Base-by-base conservation (phyloP, 805 yeast genomes). In the Cyberlindnera xylosilytica region DNA sequence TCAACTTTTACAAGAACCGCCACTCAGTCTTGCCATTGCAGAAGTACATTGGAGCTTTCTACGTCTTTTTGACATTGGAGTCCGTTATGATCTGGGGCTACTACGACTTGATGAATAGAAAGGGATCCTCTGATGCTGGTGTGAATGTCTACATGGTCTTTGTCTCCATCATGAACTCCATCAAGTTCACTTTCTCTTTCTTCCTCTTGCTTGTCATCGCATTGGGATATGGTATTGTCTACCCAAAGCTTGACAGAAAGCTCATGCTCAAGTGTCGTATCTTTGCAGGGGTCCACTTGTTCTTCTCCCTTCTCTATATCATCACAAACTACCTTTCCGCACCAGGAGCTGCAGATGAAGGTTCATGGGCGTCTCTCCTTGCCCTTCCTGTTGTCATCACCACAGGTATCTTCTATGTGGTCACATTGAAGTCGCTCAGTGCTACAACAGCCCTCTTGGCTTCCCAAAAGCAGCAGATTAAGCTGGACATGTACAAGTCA, bases 161-260 rank as follows among this genome's bases (percentile, higher is more conserved):
- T 58, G 76, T 91, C 39, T 82, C 97, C 2, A 61, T 87, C 24
- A 66, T 91, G 61, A 87, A 88, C 60, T 79, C 96, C 2, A 78
- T 79, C 53, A 85, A 93, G 57, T 75, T 87, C 39, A 82, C 97
- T 1, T 87, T 88, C 61, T 86, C 97, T 7, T 84, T 91, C 65
- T 93, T 91, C 68, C 68, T 93, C 55, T 70, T 93, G 42, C 70
- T 91, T 50, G 83, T 88, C 54, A 91, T 93, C 42, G 75, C 95
- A 12, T 70, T 90, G 51, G 99, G 99, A 31, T 93, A 90, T 65
- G 97, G 98, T 49, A 89, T 93, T 36, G 98, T 93, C 38, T 80
- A 78, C 58, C 89, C 96, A 35, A 83, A 89, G 49, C 74, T 93
- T 46, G 86, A 89, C 36, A 78, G 78, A 61, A 77, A 78, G 42